Evolutionary conservation across 352 stramenopile species (phyloP), one percentile per base, ranked within the genome.

Genomic region (Phytopythium vexans): DNA sequence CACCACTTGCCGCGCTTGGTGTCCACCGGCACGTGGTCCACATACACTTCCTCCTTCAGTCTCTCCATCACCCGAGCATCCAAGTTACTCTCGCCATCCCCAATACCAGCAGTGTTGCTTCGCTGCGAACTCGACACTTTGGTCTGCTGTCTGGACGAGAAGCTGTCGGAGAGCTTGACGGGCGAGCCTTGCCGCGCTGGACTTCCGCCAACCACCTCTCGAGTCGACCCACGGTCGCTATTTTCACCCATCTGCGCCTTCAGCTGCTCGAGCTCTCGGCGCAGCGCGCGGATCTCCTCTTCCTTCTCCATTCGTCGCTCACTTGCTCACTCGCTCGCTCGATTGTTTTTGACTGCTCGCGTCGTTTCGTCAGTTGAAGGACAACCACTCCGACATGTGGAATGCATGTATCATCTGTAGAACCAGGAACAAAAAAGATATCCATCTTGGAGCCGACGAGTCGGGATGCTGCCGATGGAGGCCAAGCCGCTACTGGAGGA

Each of bases 1-100:
- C 70, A 86, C 79, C 79, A 90, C 56, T 88, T 90, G 48, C 72
- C 79, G 10, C 70, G 64, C 31, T 74, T 76, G 1, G 62, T 69
- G 52, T 73, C 66, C 33, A 82, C 65, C 6, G 66, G 58, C 0
- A 70, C 54, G 43, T 84, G 72, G 36, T 82, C 56, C n/a, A 73
- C 45, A 38, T n/a, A n/a, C n/a, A n/a, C n/a, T n/a, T n/a, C n/a
- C n/a, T n/a, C n/a, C n/a, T n/a, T n/a, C n/a, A n/a, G n/a, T n/a
- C n/a, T n/a, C n/a, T n/a, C n/a, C n/a, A n/a, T n/a, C n/a, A n/a
- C n/a, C n/a, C n/a, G n/a, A n/a, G n/a, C n/a, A n/a, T n/a, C n/a
- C n/a, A n/a, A n/a, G n/a, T n/a, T n/a, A n/a, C n/a, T n/a, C n/a
- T n/a, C n/a, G n/a, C n/a, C n/a, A n/a, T n/a, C n/a, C n/a, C n/a